Evolutionary conservation across 441 rosid species (phyloP), one percentile per base, ranked within the genome.

Genomic region (Croton laevigatus): DNA sequence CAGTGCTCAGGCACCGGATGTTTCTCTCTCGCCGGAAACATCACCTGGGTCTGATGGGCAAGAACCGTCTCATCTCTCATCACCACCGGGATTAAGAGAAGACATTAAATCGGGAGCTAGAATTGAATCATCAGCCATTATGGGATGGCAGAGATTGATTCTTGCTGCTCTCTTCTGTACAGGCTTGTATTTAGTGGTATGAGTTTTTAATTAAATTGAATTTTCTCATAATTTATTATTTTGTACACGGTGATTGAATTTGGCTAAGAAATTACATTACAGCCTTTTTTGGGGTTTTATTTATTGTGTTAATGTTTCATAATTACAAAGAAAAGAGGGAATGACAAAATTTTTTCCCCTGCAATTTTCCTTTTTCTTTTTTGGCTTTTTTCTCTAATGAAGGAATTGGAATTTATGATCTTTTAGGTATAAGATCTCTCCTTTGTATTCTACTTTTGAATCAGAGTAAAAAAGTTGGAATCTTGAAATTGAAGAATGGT

Each of bases 131-230:
- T 8, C 55, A 44, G 32, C 44, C 59, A 38, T 59, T 49, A 60
- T 42, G 5, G 40, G 72, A 53, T 57, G 53, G 16, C 55, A 40
- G 46, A 59, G 54, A 20, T 40, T 57, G 48, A 19, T 65, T 12
- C 64, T 82, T 69, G 82, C 72, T 69, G 81, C 72, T 54, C 59
- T 84, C 22, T 76, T 42, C 77, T 90, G 92, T 88, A 86, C 85
- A 85, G 88, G 80, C 75, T 65, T 84, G 79, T 84, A 78, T 75
- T 51, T 82, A 84, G 12, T 72, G 58, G 75, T 79, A 75, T 82
- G 85, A 83, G 64, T 49, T 59, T 66, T 34, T 72, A 64, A 51
- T 62, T 27, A n/a, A 51, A 34, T 62, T 61, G 73, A 38, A 55
- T 58, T 6, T 5, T 32, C 66, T 22, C 16, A 11, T 38, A 62